These are phyloP conservation scores for Hyaloscypha hepaticicola DNA, from an alignment of 495 filamentous ascomycete genomes.

Conservation along the genomic window DNA sequence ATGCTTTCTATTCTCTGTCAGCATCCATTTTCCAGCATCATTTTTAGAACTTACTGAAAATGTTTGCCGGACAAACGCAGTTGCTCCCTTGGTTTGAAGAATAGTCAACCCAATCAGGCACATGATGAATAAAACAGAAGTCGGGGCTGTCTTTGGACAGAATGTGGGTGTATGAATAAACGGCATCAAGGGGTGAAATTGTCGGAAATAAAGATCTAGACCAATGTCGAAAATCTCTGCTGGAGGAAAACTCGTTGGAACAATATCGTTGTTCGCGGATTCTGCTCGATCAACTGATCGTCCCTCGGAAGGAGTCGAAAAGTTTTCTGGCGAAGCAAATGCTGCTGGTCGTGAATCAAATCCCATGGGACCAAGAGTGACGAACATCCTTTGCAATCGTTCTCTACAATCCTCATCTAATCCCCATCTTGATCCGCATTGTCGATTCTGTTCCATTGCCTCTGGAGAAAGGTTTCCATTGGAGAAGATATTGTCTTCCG, in stretches of 20 bases:
- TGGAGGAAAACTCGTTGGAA: conserved; percentile 42
- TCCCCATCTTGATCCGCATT: conserved; percentile 45
- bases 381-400: conserved; percentile 43
- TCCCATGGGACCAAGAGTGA: conserved; percentile 31
- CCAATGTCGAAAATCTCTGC: conserved; percentile 56
- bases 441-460: conserved; percentile 29
- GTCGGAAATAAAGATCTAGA: conserved; percentile 53
- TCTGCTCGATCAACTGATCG: conserved; percentile 6
- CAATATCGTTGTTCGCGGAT: conserved; percentile 30
- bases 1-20: conserved; percentile 34
- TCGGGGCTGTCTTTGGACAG: conserved; percentile 44
- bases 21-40: not conserved
- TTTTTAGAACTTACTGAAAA: conserved; percentile 40
- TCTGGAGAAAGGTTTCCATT: conserved; percentile 30
- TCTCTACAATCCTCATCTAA: conserved; percentile 50
- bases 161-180: conserved; percentile 54
- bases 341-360: conserved; percentile 34
- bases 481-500: conserved; percentile 48
- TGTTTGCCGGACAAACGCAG: conserved; percentile 46
- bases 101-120: conserved; percentile 53
- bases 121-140: conserved; percentile 48
- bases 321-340: conserved; percentile 32
- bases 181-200: conserved; percentile 50
- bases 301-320: conserved; percentile 17
- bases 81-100: conserved; percentile 49